Conservation (phyloP, 495 filamentous ascomycete species). For the Aspergillus incahuasiensis region DNA sequence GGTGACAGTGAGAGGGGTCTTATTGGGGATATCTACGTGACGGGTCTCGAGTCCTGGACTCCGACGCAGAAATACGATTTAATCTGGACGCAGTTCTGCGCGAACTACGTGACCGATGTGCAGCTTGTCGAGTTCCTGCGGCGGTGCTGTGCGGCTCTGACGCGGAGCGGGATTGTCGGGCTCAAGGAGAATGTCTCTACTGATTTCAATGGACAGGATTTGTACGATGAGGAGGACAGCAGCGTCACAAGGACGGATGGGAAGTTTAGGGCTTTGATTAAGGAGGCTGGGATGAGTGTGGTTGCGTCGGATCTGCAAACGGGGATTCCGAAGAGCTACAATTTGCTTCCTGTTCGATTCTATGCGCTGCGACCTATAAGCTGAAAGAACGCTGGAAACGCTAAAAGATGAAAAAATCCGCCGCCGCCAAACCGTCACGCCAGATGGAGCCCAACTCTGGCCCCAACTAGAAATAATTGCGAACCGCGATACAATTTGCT, state of each 20-base stretch:
- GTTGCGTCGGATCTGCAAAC: slow-evolving; percentile 70
- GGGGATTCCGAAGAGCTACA: slow-evolving; percentile 61
- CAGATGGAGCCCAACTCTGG: not conserved
- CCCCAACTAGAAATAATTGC: not conserved
- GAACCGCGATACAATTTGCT: not conserved
- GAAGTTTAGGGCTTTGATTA: slow-evolving; percentile 67
- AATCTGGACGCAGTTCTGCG: slow-evolving; percentile 15
- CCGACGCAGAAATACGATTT: not conserved
- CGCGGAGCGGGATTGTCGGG: slow-evolving; percentile 54
- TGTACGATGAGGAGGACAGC: slow-evolving; percentile 74
- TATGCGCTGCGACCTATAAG: slow-evolving; percentile 56
- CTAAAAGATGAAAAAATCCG: not conserved
- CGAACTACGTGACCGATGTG: slow-evolving; percentile 67
- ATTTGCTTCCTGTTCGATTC: slow-evolving; percentile 63
- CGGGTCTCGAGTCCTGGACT: not conserved
- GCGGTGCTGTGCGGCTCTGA: slow-evolving; percentile 55
- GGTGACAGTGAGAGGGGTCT: not conserved
- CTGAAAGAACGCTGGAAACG: slow-evolving; percentile 2
- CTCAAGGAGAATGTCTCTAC: slow-evolving; percentile 86
- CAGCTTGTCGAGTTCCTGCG: slow-evolving; percentile 65
- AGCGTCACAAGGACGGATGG: slow-evolving; percentile 73
- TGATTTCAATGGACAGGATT: slow-evolving; percentile 48
- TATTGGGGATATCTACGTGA: not conserved
- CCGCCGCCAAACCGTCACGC: not conserved
- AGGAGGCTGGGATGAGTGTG: slow-evolving; percentile 60